Conservation (phyloP, 2,329 filamentous ascomycete species). For the Sclerotinia borealis region DNA sequence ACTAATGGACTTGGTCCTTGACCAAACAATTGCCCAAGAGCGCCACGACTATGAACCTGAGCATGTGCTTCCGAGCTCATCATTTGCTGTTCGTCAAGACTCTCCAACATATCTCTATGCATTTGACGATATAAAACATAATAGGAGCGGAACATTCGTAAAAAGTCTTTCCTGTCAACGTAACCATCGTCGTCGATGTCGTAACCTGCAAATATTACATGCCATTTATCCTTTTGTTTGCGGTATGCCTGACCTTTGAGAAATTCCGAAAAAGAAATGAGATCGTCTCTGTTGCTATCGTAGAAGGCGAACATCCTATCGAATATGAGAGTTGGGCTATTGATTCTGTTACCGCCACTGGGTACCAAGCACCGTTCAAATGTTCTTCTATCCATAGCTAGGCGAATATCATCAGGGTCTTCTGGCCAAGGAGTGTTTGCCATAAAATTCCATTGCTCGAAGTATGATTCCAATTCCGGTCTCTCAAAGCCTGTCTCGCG, state of each 20-base stretch:
- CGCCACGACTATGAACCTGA: constrained; percentile 63
- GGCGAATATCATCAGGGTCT: constrained; percentile 69
- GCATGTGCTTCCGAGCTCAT: constrained; percentile 71
- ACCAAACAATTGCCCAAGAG: constrained; percentile 53
- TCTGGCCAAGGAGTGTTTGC: constrained; percentile 78
- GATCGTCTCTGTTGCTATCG: constrained; percentile 79
- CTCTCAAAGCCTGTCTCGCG: constrained; percentile 74
- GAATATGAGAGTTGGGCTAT: constrained; percentile 82
- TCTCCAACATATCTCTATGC: constrained; percentile 74
- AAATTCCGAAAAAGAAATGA: constrained; percentile 92
- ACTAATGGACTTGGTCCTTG: constrained; percentile 61
- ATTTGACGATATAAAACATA: constrained; percentile 88
- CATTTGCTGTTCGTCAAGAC: constrained; percentile 70
- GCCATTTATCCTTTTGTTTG: constrained; percentile 62
- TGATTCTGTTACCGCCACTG: constrained; percentile 70
- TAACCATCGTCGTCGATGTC: constrained; percentile 86
- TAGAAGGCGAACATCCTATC: constrained; percentile 97
- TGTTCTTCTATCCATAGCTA: constrained; percentile 86
- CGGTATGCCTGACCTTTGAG: constrained; percentile 71
- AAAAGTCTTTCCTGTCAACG: constrained; percentile 77
- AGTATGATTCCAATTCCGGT: constrained; percentile 84
- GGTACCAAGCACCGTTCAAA: constrained; percentile 89
- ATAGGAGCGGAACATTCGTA: constrained; percentile 87
- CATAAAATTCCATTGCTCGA: constrained; percentile 95
- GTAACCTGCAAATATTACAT: constrained; percentile 78